A percentile compares a stretch with the other conserved stretches of the same genome.
phyloP scores from a whole-genome alignment of 768 basidiomycete genomes.

The Podaxis sp. region DNA sequence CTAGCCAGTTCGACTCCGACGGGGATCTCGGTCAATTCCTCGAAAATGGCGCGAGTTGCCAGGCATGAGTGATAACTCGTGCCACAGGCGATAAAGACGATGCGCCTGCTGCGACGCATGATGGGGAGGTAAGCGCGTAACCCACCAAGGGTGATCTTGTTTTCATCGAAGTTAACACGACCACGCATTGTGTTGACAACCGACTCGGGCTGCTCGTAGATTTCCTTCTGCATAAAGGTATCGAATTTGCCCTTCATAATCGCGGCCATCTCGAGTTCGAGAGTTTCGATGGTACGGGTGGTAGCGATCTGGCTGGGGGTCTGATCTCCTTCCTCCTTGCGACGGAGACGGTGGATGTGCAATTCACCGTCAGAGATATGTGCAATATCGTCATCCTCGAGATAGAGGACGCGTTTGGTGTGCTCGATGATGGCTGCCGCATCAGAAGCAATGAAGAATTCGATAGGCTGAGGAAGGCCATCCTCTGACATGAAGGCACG shows the following conservation, averaged over 20 bases:
- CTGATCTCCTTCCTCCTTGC: conserved; percentile 70
- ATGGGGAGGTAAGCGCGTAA: conserved; percentile 93
- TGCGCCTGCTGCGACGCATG: conserved; percentile 90
- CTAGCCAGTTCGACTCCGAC: conserved; percentile 96
- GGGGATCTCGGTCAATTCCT: conserved; percentile 98
- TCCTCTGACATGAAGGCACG: conserved; percentile 99
- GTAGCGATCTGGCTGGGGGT: conserved; percentile 60
- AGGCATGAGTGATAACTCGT: conserved; percentile 97
- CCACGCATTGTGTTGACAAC: conserved; percentile 99
- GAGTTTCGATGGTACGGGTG: conserved; percentile 94
- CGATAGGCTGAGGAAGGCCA: conserved; percentile 97
- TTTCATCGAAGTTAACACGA: conserved; percentile 95
- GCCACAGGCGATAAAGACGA: conserved; percentile 98
- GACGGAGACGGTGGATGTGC: conserved; percentile 96
- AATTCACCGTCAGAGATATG: conserved; percentile 97
- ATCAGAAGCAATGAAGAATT: conserved; percentile 99
- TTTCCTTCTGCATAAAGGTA: conserved; percentile 99
- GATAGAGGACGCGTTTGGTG: conserved; percentile 97
- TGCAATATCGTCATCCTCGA: conserved; percentile 98
- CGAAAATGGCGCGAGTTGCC: conserved; percentile 96
- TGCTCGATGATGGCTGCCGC: conserved; percentile 96
- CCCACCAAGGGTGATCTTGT: conserved; percentile 91
- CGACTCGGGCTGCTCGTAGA: conserved; percentile 98
- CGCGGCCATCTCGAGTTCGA: conserved; percentile 98
- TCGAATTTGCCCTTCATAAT: conserved; percentile 99